phyloP scores from a whole-genome alignment of 164 flowering plant species.

The Liriodendron chinense region DNA sequence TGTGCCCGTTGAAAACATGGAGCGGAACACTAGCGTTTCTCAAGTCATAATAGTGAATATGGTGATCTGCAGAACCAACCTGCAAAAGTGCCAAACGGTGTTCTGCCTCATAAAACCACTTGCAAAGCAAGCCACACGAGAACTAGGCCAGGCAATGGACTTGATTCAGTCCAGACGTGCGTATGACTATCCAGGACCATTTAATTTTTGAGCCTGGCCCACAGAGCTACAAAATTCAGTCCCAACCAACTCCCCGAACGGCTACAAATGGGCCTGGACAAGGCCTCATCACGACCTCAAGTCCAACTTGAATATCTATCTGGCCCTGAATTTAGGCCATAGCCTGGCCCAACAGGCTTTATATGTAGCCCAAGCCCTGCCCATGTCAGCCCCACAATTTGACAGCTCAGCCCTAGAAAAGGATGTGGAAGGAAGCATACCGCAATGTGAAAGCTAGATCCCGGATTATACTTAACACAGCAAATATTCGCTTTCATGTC shows the following conservation, averaged over 20 bases:
- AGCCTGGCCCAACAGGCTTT: not conserved
- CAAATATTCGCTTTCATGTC: constrained; percentile 99
- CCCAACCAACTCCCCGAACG: not conserved
- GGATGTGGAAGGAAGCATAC: constrained; percentile 39
- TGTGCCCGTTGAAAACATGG: constrained; percentile 84
- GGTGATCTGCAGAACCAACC: constrained; percentile 99
- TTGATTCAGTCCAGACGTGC: not conserved
- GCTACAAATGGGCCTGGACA: not conserved
- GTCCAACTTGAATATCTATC: not conserved
- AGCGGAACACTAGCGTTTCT: constrained; percentile 80
- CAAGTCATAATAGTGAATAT: constrained; percentile 90
- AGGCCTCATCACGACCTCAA: not conserved
- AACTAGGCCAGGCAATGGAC: not conserved
- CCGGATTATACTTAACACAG: constrained; percentile 95
- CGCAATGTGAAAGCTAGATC: constrained; percentile 74
- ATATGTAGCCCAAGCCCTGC: not conserved
- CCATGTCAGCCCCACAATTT: not conserved
- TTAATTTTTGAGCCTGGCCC: not conserved
- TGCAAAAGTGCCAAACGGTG: constrained; percentile 30
- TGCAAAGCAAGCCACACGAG: not conserved
- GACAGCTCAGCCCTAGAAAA: not conserved
- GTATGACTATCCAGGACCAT: not conserved
- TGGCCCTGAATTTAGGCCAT: not conserved
- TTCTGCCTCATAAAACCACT: not conserved
- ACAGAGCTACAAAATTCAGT: not conserved